Conservation (phyloP, 345 rosid species). For the Pistacia integerrima region DNA sequence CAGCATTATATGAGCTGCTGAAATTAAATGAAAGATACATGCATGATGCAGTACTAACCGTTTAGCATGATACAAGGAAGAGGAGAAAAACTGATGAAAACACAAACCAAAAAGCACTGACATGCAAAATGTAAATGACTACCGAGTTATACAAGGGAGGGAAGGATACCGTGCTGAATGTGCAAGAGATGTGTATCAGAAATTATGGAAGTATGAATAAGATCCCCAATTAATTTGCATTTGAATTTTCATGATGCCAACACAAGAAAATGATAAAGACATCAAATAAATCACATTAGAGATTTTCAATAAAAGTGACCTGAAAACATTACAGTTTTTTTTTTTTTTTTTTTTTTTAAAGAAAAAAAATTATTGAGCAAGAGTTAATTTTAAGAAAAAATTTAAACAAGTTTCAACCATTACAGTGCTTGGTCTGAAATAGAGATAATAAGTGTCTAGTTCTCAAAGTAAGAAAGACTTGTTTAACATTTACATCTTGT, state of each 20-base stretch:
- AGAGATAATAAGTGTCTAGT: neutral
- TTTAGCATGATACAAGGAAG: neutral
- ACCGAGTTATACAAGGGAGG: neutral
- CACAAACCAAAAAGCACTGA: neutral
- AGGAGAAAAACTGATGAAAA: neutral
- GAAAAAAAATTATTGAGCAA: too few relatives aligned
- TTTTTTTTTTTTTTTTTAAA: neutral
- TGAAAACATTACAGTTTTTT: neutral
- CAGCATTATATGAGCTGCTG: slow-evolving; percentile 19
- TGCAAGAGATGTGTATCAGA: neutral
- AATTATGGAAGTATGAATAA: too few relatives aligned
- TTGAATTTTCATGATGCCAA: neutral
- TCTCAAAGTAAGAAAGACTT: neutral
- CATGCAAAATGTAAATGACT: neutral
- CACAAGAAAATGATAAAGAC: neutral
- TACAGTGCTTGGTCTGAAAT: too few relatives aligned
- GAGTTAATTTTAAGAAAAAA: too few relatives aligned
- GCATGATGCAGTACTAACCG: neutral
- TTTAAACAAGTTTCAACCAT: too few relatives aligned
- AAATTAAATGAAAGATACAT: slow-evolving; percentile 6
- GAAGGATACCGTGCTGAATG: neutral
- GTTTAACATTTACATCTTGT: neutral
- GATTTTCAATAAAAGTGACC: neutral
- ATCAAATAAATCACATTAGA: neutral
- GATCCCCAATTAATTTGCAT: neutral